These are phyloP conservation scores for Malus fusca DNA, from an alignment of 306 rosid genomes.

Conservation along the genomic window DNA sequence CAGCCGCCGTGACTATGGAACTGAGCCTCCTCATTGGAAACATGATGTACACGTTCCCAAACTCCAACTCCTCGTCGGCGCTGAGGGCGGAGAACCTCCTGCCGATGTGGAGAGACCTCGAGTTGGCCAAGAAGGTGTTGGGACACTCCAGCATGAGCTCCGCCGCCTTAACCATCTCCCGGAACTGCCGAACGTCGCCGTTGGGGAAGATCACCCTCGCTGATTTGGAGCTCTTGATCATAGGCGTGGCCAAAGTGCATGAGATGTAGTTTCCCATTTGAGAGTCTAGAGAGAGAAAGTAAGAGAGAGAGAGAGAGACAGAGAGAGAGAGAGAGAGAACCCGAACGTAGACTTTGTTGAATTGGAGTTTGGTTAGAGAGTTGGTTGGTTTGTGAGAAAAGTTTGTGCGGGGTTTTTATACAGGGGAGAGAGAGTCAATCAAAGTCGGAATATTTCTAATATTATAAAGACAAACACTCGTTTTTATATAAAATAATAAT, in stretches of 20 bases:
- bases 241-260: constrained; percentile 58
- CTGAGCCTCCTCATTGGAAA: constrained; percentile 68
- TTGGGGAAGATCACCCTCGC: constrained; percentile 60
- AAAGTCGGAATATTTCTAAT: neutral
- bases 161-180: constrained; percentile 52
- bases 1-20: constrained; percentile 64
- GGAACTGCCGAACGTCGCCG: constrained; percentile 68
- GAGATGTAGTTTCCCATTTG: constrained; percentile 78
- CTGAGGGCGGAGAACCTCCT: constrained; percentile 58
- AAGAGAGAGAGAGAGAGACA: too few species aligned
- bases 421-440: constrained; percentile 9
- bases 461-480: neutral
- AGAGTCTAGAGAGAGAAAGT: neutral
- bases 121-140: constrained; percentile 39
- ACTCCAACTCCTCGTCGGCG: constrained; percentile 78
- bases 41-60: constrained; percentile 61
- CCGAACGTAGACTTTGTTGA: neutral
- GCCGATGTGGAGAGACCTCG: constrained; percentile 60
- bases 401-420: neutral
- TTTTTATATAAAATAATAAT: neutral
- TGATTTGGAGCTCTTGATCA: constrained; percentile 49
- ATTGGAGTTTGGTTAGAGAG: neutral
- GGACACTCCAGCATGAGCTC: constrained; percentile 89
- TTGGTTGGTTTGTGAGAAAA: neutral
- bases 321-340: neutral